Percentiles rank a stretch among this genome's conserved stretches.
Conservation (phyloP, 2,329 filamentous ascomycete species). For the Clonostachys chloroleuca region DNA sequence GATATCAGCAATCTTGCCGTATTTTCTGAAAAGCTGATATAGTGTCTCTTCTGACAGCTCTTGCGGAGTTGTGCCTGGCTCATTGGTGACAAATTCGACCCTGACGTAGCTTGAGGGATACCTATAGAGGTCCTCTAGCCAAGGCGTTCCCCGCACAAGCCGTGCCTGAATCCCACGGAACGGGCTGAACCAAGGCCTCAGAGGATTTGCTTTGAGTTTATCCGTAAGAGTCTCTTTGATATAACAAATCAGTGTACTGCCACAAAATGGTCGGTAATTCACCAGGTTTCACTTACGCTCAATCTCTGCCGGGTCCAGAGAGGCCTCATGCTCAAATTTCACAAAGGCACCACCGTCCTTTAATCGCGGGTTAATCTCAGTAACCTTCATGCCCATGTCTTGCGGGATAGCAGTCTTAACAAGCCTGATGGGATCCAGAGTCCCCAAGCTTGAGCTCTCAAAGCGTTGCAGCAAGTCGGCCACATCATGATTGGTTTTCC, state of each 20-base stretch:
- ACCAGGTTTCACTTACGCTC: conserved; percentile 23
- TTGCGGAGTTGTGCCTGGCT: conserved; percentile 64
- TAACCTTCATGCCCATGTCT: conserved; percentile 62
- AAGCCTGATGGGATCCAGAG: conserved; percentile 46
- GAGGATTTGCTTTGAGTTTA: conserved; percentile 62
- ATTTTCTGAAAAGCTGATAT: conserved; percentile 82
- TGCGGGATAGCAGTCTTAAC: conserved; percentile 60
- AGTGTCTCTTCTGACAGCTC: conserved; percentile 84
- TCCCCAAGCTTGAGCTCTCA: conserved; percentile 42
- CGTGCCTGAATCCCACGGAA: conserved; percentile 67
- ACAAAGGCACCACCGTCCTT: conserved; percentile 94
- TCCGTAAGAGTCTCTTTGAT: conserved; percentile 47
- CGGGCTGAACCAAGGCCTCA: conserved; percentile 89
- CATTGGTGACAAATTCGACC: conserved; percentile 78
- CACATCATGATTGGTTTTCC: conserved; percentile 44
- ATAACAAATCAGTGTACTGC: neutral
- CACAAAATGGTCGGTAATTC: neutral
- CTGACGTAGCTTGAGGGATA: conserved; percentile 72
- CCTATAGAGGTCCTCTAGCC: conserved; percentile 88
- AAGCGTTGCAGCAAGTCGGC: conserved; percentile 46
- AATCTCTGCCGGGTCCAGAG: conserved; percentile 30
- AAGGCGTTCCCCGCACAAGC: conserved; percentile 78
- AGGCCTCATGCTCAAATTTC: conserved; percentile 61
- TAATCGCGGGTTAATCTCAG: conserved; percentile 76
- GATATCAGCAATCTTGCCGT: conserved; percentile 89